These are phyloP conservation scores for Kluyveromyces siamensis DNA, from an alignment of 805 yeast species.

Conservation along the genomic window DNA sequence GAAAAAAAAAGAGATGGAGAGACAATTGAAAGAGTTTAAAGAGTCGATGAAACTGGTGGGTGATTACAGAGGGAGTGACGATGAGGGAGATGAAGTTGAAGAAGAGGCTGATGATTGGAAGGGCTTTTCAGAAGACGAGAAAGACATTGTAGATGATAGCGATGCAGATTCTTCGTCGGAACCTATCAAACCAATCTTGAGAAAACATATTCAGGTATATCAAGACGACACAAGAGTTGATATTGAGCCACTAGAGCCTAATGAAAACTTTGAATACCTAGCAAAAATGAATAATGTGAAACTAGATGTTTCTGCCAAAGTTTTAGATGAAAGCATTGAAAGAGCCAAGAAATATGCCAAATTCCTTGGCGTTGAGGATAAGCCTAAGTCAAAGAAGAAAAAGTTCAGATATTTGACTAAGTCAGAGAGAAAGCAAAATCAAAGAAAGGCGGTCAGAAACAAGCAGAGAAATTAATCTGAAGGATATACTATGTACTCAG, in stretches of 20 bases:
- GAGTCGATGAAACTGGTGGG: conserved; percentile 24
- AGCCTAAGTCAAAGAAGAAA: conserved; percentile 19
- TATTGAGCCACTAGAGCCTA: conserved; percentile 40
- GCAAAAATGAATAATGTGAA: conserved; percentile 68
- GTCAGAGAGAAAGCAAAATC: conserved; percentile 57
- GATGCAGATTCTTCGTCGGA: conserved; percentile 9
- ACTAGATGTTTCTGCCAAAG: conserved; percentile 54
- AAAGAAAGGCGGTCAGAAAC: conserved; percentile 37
- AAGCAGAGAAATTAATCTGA: conserved; percentile 24
- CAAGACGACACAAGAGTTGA: conserved; percentile 37
- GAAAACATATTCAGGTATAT: conserved; percentile 21
- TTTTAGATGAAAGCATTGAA: conserved; percentile 63
- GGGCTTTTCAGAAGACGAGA: conserved; percentile 29
- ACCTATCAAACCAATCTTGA: conserved; percentile 25
- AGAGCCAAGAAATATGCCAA: conserved; percentile 81
- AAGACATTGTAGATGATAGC: conserved; percentile 13
- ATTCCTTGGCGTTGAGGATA: conserved; percentile 44
- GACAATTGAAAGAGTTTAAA: conserved; percentile 35
- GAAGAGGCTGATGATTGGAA: conserved; percentile 25
- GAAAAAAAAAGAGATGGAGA: conserved; percentile 54
- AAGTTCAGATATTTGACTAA: conserved; percentile 86
- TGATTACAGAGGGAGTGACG: conserved; percentile 15
- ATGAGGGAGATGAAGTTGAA: conserved; percentile 11
- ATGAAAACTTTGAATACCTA: conserved; percentile 45
- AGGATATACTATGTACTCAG: neutral